These are phyloP conservation scores for Rhizopogon vinicolor DNA, from an alignment of 768 basidiomycete genomes.

Conservation along the genomic window DNA sequence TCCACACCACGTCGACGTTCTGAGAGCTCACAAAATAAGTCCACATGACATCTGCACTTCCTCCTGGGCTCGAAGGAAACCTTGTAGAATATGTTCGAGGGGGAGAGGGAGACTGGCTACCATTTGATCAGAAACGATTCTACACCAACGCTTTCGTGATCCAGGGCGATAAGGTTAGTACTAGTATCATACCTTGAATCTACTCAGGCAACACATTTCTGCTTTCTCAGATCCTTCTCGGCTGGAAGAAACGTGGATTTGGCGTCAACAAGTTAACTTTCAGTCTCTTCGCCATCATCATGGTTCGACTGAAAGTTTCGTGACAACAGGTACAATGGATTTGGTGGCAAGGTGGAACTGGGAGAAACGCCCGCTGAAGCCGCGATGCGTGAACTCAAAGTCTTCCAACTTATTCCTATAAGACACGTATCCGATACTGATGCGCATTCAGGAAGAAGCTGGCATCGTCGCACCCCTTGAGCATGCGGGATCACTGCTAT, in stretches of 20 bases:
- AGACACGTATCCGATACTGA: not conserved
- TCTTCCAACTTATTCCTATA: conserved; percentile 14
- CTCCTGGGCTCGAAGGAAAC: conserved; percentile 41
- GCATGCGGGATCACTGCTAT: conserved; percentile 63
- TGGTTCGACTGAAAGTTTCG: not conserved
- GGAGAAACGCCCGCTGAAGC: conserved; percentile 67
- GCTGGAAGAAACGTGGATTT: conserved; percentile 78
- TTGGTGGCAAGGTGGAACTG: conserved; percentile 82
- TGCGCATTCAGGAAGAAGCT: conserved; percentile 65
- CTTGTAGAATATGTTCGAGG: conserved; percentile 33
- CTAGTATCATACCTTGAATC: not conserved
- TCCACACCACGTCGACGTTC: no score
- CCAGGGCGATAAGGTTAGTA: conserved; percentile 42
- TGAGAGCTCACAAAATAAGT: not conserved
- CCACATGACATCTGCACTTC: conserved; percentile 14
- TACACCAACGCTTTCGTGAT: conserved; percentile 75
- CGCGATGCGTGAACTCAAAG: conserved; percentile 72
- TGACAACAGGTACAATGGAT: conserved; percentile 73
- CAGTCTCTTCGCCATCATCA: not conserved
- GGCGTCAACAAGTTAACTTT: conserved; percentile 50
- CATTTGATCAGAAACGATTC: conserved; percentile 34
- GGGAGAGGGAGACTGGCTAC: conserved; percentile 44
- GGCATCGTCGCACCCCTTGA: conserved; percentile 64
- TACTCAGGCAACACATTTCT: conserved; percentile 16
- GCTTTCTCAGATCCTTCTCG: conserved; percentile 68